Base-by-base conservation (phyloP, 202 grass and related monocot species). In the Schoenoplectus tabernaemontani region DNA sequence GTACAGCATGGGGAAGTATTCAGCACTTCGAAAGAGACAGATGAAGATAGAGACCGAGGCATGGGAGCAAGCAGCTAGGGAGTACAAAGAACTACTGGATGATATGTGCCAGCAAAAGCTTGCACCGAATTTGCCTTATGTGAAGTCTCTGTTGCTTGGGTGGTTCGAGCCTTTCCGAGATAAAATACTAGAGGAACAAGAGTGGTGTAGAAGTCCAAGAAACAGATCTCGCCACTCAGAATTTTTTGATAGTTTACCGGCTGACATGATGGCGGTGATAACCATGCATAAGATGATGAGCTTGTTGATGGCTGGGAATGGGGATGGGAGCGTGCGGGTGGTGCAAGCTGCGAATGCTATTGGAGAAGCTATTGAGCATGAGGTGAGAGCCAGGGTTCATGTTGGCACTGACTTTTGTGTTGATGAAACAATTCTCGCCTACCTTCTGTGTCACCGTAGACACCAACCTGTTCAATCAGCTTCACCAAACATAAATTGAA, bases 221-320 rank as follows among this genome's bases (percentile, higher is more conserved):
- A 26, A 57, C 20, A 84, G 86, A 0, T 58, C 81, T 9, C 68
- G 81, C 0, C 79, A 92, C 22, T 83, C 32, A 0, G 74, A 83
- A 0, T 89, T 70, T 33, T 92, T 98, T 47, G 82, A 79, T 83
- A 68, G 80, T 58, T 88, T 98, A 7, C 95, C 91, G 0, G 89
- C 95, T 0, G 95, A 98, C 30, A 98, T 89, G 95, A 95, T 98
- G 91, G 95, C 95, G 0, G 89, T 98, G 34, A 98, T 98, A 64
- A 92, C 91, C 24, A 98, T 98, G 95, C 95, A 98, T 85, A 94
- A 98, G 58, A 62, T 95, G 80, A 98, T 98, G 95, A 91, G 95
- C 8, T 82, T 98, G 57, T 85, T 98, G 30, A 98, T 95, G 91
- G 88, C 73, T 0, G 88, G 95, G 17, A 80, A 38, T n/a, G 78